Conservation (phyloP, 2,329 filamentous ascomycete genomes). For the Meredithiella fracta region DNA sequence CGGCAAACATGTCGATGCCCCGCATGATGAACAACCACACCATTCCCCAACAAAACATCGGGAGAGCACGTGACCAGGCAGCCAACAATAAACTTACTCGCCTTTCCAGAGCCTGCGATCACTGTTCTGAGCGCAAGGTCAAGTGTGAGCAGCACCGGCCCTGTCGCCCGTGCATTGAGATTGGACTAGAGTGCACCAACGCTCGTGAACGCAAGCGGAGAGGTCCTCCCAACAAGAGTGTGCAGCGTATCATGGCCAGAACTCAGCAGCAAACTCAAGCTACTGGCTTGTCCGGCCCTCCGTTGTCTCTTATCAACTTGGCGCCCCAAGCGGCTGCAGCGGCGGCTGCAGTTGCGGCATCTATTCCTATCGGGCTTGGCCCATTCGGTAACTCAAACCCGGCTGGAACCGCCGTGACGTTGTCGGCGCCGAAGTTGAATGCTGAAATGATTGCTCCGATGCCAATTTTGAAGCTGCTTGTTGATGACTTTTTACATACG, state of each 20-base stretch:
- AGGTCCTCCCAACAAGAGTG: conserved; percentile 37
- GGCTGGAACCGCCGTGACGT: not conserved
- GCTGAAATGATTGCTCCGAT: conserved; percentile 57
- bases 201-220: conserved; percentile 40
- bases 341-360: not conserved
- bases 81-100: conserved; percentile 37
- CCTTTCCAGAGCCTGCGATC: conserved; percentile 41
- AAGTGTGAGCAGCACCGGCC: conserved; percentile 42
- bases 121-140: conserved; percentile 46
- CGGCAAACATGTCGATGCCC: conserved; percentile 3
- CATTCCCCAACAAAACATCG: not conserved
- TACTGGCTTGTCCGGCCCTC: conserved; percentile 30
- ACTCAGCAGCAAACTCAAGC: conserved; percentile 30
- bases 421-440: conserved; percentile 24
- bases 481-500: conserved; percentile 71
- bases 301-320: conserved; percentile 9
- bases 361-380: conserved; percentile 2
- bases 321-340: not conserved
- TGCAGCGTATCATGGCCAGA: conserved; percentile 15
- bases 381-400: not conserved
- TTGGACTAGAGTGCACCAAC: conserved; percentile 42
- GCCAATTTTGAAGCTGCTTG: conserved; percentile 48
- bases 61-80: conserved; percentile 23
- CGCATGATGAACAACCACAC: conserved; percentile 5
- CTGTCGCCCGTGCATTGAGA: conserved; percentile 39